These are phyloP conservation scores for Coemansia sp. DNA, from an alignment of 192 early-diverging fungal species.

Conservation along the genomic window DNA sequence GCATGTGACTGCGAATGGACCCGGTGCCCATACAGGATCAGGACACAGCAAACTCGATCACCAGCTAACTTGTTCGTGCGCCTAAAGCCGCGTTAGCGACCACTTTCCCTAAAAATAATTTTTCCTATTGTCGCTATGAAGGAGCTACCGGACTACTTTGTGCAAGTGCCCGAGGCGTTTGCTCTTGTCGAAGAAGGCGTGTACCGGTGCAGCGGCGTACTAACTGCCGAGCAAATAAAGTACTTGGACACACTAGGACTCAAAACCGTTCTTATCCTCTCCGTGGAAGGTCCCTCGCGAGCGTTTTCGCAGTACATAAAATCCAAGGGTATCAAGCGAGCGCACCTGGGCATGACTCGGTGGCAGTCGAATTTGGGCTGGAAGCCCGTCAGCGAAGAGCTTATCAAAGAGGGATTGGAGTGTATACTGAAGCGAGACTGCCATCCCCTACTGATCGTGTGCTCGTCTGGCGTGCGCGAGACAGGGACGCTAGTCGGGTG, in stretches of 20 bases:
- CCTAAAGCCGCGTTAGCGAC: neutral
- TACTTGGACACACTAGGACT: slow-evolving; percentile 78
- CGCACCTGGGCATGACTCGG: slow-evolving; percentile 67
- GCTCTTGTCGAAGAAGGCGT: slow-evolving; percentile 88
- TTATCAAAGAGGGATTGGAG: slow-evolving; percentile 95
- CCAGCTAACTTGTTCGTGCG: neutral
- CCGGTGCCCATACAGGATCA: neutral
- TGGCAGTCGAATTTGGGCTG: slow-evolving; percentile 76
- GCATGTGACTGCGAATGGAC: too few species aligned
- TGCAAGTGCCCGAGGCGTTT: slow-evolving; percentile 75
- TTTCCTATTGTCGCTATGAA: slow-evolving; percentile 27
- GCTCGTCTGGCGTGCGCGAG: slow-evolving; percentile 93
- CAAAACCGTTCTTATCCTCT: slow-evolving; percentile 80
- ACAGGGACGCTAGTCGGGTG: slow-evolving; percentile 94
- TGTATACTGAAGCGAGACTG: slow-evolving; percentile 74
- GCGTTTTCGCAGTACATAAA: slow-evolving; percentile 75
- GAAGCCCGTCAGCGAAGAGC: slow-evolving; percentile 92
- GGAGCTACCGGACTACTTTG: slow-evolving; percentile 50
- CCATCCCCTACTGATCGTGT: slow-evolving; percentile 89
- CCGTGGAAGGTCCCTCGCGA: slow-evolving; percentile 79
- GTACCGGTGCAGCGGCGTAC: slow-evolving; percentile 77
- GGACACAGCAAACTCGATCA: neutral
- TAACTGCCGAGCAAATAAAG: slow-evolving; percentile 73
- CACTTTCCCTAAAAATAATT: neutral
- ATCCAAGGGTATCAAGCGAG: slow-evolving; percentile 65